Conservation (phyloP, 805 yeast species). For the Pichia nanzhaoensis region DNA sequence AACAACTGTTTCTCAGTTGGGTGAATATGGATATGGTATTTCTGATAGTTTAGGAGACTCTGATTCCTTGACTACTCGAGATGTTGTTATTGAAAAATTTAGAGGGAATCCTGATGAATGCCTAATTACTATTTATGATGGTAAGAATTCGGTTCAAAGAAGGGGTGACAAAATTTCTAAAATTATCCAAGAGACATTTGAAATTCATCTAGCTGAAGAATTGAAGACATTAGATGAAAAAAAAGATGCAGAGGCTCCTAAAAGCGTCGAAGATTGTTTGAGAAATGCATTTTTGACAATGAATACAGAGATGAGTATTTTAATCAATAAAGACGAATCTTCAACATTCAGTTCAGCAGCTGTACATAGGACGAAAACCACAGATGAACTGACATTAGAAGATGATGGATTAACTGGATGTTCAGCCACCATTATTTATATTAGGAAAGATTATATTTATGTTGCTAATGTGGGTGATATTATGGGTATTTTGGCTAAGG, state of each 20-base stretch:
- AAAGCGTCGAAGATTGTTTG: constrained; percentile 64
- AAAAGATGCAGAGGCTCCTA: constrained; percentile 34
- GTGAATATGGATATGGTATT: constrained; percentile 79
- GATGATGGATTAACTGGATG: constrained; percentile 78
- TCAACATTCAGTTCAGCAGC: constrained; percentile 39
- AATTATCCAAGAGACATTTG: constrained; percentile 66
- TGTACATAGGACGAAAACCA: constrained; percentile 45
- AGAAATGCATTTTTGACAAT: constrained; percentile 73
- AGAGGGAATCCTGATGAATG: constrained; percentile 80
- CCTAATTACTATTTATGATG: constrained; percentile 79
- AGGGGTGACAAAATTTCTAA: constrained; percentile 63
- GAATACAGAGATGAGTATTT: constrained; percentile 75
- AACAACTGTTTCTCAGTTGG: constrained; percentile 76
- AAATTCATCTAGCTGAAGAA: constrained; percentile 61
- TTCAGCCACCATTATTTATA: constrained; percentile 73
- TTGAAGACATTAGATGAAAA: constrained; percentile 35
- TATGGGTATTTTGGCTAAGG: constrained; percentile 69
- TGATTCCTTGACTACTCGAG: constrained; percentile 64
- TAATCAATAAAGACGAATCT: constrained; percentile 39
- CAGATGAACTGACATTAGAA: constrained; percentile 48
- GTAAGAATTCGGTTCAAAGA: constrained; percentile 52
- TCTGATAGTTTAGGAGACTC: constrained; percentile 77
- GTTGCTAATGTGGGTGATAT: constrained; percentile 91
- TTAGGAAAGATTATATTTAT: constrained; percentile 62
- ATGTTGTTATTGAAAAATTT: constrained; percentile 80